Evolutionary conservation across 805 yeast genomes (phyloP).

Genomic region (Candida ponderosae): DNA sequence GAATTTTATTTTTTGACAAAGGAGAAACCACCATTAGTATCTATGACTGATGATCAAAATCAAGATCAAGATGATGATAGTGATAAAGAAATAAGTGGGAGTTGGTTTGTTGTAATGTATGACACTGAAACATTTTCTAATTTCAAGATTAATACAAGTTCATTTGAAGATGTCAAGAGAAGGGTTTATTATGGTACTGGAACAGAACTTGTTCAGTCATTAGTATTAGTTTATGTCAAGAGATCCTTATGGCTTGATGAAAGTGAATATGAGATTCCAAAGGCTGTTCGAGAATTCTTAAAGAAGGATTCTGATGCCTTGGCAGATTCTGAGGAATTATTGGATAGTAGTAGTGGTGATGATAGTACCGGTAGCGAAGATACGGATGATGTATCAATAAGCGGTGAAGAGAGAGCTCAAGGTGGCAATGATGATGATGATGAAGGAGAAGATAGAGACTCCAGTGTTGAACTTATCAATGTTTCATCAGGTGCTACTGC

Average conservation of each 20-base stretch:
- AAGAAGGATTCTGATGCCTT: conserved; percentile 20
- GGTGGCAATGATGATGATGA: conserved; percentile 1
- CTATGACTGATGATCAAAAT: no score
- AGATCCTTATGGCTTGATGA: conserved; percentile 15
- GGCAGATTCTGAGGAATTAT: conserved; percentile 11
- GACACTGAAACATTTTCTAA: conserved; percentile 19
- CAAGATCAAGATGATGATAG: background rate
- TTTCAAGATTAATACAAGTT: conserved; percentile 11
- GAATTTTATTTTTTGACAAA: conserved; percentile 23
- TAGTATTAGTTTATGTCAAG: conserved; percentile 27
- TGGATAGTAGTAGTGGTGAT: conserved; percentile 11
- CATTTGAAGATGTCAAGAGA: conserved; percentile 20
- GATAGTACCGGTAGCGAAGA: background rate
- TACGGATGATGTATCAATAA: no score
- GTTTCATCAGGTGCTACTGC: conserved; percentile 2
- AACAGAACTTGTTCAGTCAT: conserved; percentile 18
- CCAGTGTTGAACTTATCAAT: no score
- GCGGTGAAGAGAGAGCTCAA: conserved; percentile 1
- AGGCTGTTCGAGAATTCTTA: conserved; percentile 22
- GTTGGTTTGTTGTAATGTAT: conserved; percentile 25
- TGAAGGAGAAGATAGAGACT: conserved; percentile 1
- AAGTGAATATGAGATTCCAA: conserved; percentile 11
- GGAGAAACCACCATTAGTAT: background rate
- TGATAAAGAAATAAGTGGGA: background rate
- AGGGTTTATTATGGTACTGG: conserved; percentile 13